Base-by-base conservation (phyloP, 2,329 filamentous ascomycete species). In the Aspergillus sp. region DNA sequence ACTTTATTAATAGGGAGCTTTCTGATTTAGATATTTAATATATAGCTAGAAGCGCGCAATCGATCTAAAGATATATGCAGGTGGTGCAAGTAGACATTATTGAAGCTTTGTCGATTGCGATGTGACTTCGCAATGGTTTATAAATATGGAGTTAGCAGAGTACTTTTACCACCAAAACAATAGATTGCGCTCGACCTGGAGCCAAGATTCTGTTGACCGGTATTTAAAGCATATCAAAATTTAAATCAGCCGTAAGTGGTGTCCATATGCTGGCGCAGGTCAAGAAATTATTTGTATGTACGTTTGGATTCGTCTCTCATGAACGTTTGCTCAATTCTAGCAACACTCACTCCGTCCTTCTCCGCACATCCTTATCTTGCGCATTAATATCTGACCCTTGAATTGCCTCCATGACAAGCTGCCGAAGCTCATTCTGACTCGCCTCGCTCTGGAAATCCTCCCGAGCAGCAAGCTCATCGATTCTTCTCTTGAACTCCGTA, bases 391-490 rank as follows among this genome's bases (percentile, higher is more conserved):
- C 84, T 54, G 90, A 82, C 1, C 87, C 90, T 23, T 82, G 77
- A 17, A 99, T 79, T 2, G 90, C 92, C 67, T 97, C 91, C 63
- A 89, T 84, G 6, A 99, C 87, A 59, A 99, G 78, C 64, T 85
- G 83, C 59, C 92, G 84, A 68, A 99, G 76, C 70, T 93, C 87
- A 21, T 83, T 84, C 75, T 99, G 95, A 4, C 90, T 90, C 59
- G 89, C 86, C 54, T 90, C 87, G 5, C 87, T 89, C 66, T 93
- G 82, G 68, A 97, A 96, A 69, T 98, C 92, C 23, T 89, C 87
- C 41, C 91, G 83, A 37, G 88, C 83, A 2, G 95, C 93, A 59
- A 99, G 77, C 74, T 96, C 90, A 68, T 98, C 92, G 69, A 99
- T 98, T 53, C 90, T 84, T 64, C 89, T 82, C 69, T 89, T 86